Evolutionary conservation across 768 basidiomycete species (phyloP).

Genomic region (Phaeotremella skinneri): DNA sequence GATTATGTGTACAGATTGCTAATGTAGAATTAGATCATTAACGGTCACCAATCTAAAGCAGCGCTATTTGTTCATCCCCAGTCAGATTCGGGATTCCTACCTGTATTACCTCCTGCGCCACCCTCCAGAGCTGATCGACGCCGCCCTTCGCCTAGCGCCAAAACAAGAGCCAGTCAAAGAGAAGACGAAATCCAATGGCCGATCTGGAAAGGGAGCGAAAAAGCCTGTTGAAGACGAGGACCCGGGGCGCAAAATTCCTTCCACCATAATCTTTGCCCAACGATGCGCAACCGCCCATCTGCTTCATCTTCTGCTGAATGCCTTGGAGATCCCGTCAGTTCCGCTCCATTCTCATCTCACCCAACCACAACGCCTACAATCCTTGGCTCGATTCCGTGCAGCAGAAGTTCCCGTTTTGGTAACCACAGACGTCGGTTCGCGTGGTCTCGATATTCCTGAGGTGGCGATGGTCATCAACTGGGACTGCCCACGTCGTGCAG

Average conservation of each 20-base stretch:
- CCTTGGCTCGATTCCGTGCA: conserved; percentile 80
- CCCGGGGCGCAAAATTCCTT: conserved; percentile 65
- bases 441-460: conserved; percentile 93
- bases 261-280: conserved; percentile 88
- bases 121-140: conserved; percentile 74
- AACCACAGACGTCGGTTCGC: conserved; percentile 90
- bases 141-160: conserved; percentile 58
- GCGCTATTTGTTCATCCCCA: conserved; percentile 85
- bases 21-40: conserved; percentile 62
- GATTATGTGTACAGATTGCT: not conserved
- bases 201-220: conserved; percentile 33
- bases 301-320: conserved; percentile 67
- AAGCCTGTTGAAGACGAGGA: conserved; percentile 58
- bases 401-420: conserved; percentile 85
- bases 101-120: conserved; percentile 84
- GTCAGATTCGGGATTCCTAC: conserved; percentile 89
- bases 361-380: conserved; percentile 80
- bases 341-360: conserved; percentile 90
- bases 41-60: conserved; percentile 87
- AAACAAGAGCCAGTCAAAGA: conserved; percentile 37
- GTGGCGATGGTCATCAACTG: conserved; percentile 96
- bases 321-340: conserved; percentile 75
- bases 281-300: conserved; percentile 88
- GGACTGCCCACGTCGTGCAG: conserved; percentile 79
- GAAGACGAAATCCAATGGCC: conserved; percentile 9